These are phyloP conservation scores for Trametes sanguinea DNA, from an alignment of 768 basidiomycete species.

Conservation along the genomic window DNA sequence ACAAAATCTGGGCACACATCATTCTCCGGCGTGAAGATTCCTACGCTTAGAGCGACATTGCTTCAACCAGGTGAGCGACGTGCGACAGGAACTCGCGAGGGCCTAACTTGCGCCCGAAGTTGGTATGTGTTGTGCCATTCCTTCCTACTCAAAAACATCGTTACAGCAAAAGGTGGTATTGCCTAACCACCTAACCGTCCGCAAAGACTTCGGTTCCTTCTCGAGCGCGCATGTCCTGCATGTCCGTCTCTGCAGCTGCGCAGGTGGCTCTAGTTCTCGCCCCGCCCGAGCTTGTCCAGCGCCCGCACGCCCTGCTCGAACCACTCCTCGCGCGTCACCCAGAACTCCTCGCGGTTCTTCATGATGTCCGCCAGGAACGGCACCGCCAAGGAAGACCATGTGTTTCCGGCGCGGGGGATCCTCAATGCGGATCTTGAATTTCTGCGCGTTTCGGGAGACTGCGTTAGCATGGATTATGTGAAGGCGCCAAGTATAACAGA, in stretches of 20 bases:
- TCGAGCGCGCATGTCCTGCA: conserved; percentile 5
- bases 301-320: conserved; percentile 83
- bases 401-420: conserved; percentile 98
- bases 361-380: conserved; percentile 99
- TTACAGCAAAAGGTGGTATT: conserved; percentile 12
- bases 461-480: no score
- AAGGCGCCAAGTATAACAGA: conserved; percentile 21
- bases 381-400: conserved; percentile 99
- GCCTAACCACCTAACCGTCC: conserved; percentile 3
- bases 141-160: conserved; percentile 10
- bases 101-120: background rate
- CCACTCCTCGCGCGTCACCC: conserved; percentile 95
- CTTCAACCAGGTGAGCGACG: no score
- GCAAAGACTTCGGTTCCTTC: background rate
- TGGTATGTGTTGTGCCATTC: conserved; percentile 1
- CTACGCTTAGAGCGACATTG: background rate
- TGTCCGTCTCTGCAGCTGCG: background rate
- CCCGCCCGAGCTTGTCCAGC: conserved; percentile 84
- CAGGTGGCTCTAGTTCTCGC: conserved; percentile 39
- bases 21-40: background rate
- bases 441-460: conserved; percentile 47
- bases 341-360: conserved; percentile 93
- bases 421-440: conserved; percentile 99
- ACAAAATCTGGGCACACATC: conserved; percentile 1
- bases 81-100: no score